Conservation (phyloP, 495 filamentous ascomycete genomes). For the Penicillium angulare region DNA sequence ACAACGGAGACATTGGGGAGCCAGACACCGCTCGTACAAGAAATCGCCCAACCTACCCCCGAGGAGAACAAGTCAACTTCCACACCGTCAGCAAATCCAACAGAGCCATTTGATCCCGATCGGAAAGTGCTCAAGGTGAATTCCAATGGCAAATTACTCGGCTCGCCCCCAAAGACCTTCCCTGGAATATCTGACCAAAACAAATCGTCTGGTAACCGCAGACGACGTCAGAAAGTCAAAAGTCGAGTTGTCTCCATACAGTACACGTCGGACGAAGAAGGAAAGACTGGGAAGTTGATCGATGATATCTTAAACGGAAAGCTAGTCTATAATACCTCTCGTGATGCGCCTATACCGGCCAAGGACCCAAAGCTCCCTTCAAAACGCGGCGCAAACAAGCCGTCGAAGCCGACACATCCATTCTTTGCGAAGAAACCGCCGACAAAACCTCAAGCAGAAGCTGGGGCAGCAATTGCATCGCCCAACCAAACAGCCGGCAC, state of each 20-base stretch:
- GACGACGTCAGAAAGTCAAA: constrained; percentile 18
- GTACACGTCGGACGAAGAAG: constrained; percentile 34
- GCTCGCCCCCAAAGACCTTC: constrained; percentile 43
- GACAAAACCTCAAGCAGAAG: constrained; percentile 9
- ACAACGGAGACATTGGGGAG: neutral
- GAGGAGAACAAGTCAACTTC: neutral
- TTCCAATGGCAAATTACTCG: constrained; percentile 54
- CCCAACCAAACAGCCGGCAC: neutral
- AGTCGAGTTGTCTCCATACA: constrained; percentile 43
- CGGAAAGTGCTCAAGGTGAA: constrained; percentile 55
- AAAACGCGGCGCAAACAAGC: no score
- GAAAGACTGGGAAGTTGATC: constrained; percentile 45
- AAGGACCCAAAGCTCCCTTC: constrained; percentile 28
- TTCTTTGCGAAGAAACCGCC: constrained; percentile 63
- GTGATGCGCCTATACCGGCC: no score
- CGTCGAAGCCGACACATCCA: constrained; percentile 78
- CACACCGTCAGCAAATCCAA: neutral
- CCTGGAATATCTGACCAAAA: constrained; percentile 22
- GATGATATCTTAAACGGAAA: constrained; percentile 47
- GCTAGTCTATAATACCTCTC: neutral
- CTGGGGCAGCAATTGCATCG: neutral
- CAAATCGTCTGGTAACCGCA: constrained; percentile 22
- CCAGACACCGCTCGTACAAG: neutral
- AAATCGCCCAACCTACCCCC: neutral
- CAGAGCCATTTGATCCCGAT: constrained; percentile 4